Evolutionary conservation across 768 basidiomycete species (phyloP).

Genomic region (Auricularia sp.): DNA sequence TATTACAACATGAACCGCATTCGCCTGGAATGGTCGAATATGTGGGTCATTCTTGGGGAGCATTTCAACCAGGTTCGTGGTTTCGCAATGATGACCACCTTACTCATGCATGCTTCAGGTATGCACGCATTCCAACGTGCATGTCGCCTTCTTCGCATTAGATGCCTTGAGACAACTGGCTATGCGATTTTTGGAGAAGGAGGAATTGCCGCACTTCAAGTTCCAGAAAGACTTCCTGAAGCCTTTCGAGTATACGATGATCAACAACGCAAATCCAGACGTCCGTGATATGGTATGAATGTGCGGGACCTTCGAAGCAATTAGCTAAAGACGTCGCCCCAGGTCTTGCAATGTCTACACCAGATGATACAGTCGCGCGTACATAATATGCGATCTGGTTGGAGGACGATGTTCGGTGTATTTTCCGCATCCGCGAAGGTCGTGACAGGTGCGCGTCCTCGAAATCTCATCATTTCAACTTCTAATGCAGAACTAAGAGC

Average conservation of each 20-base stretch:
- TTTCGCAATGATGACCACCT: background rate
- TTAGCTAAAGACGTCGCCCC: conserved; percentile 1
- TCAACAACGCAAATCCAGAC: conserved; percentile 90
- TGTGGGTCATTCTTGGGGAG: conserved; percentile 96
- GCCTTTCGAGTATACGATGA: conserved; percentile 97
- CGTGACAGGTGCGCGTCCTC: conserved; percentile 53
- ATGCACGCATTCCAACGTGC: conserved; percentile 94
- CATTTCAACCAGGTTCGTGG: conserved; percentile 87
- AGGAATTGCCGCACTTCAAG: conserved; percentile 94
- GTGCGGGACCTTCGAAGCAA: conserved; percentile 2
- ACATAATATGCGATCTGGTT: conserved; percentile 92
- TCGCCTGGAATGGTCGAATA: conserved; percentile 93
- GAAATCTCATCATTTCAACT: background rate
- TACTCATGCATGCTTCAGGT: conserved; percentile 43
- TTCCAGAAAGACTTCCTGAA: conserved; percentile 99
- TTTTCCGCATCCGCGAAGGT: conserved; percentile 95
- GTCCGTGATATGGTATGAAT: conserved; percentile 81
- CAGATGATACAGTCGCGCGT: conserved; percentile 97
- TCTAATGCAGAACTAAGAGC: conserved; percentile 40
- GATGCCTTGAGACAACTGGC: conserved; percentile 94
- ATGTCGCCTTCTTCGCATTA: conserved; percentile 92
- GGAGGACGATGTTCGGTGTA: conserved; percentile 98
- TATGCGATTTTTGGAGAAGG: conserved; percentile 98
- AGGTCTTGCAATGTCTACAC: conserved; percentile 95
- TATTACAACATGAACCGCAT: conserved; percentile 99